Evolutionary conservation across 257 asterid genomes (phyloP), one percentile per base, ranked within the genome.

Genomic region (Agastache rugosa): DNA sequence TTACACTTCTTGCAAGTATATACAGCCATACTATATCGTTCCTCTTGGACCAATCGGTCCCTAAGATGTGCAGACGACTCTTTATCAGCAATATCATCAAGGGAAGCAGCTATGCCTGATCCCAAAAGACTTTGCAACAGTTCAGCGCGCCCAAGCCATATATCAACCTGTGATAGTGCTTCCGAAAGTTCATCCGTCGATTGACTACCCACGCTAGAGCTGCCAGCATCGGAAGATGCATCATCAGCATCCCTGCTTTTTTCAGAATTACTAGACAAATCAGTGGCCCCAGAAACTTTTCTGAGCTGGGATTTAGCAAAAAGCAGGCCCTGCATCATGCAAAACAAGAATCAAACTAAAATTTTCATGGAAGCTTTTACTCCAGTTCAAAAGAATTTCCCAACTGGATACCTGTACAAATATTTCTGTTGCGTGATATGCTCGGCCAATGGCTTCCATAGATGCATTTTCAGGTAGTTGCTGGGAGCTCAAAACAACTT

Each of bases 1-100:
- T 94, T 94, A 77, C 99, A 92, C 97, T 94, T 94, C 89, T 85
- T 94, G 94, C 93, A 85, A 61, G 99, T 90, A 78, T 94, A 94
- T 22, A 94, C 97, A 79, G 99, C 97, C 99, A 94, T 94, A 83
- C 99, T 92, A 80, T 94, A 94, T 56, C 90, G 82, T 81, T 94
- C 99, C 74, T 94, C 97, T 62, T 81, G 88, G 82, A 92, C 86
- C 83, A 94, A 79, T 73, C 99, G 89, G 78, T 94, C 93, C 76
- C 99, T 87, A 78, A 94, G 99, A 81, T 12, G 91, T 81, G 83
- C 89, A 59, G 99, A 89, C 42, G 99, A 90, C 83, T 89, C 91
- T 75, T 85, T 90, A 80, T 94, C 96, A 54, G 97, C 99, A 76
- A 92, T 87, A 85, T 94, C 99, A 79, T 92, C 97, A 80, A 94